A percentile compares a stretch with the other conserved stretches of the same genome.
phyloP scores from a whole-genome alignment of 768 basidiomycete species.

The Boletus eberwhitei region DNA sequence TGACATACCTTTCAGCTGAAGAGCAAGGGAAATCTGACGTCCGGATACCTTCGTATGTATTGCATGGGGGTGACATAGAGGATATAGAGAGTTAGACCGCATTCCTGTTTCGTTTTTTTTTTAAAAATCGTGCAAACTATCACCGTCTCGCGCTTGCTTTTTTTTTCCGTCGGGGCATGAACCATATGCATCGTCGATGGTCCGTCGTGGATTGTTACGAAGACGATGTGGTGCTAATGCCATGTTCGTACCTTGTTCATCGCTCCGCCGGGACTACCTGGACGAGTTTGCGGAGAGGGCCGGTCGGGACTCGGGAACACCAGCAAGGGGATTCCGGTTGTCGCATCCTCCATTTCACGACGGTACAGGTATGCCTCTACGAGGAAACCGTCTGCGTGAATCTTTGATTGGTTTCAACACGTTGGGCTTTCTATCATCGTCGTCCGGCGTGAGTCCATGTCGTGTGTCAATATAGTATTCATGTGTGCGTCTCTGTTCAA shows the following conservation, averaged over 20 bases:
- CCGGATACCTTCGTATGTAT: slow-evolving; percentile 22
- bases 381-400: too few species aligned
- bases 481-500: too few species aligned
- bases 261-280: background rate
- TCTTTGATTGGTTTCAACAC: too few species aligned
- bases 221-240: background rate
- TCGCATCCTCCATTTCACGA: background rate
- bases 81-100: slow-evolving; percentile 10
- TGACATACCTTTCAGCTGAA: slow-evolving; percentile 50
- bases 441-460: too few species aligned
- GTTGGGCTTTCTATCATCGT: too few species aligned
- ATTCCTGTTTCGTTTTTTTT: background rate
- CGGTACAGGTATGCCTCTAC: too few species aligned
- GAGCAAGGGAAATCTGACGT: slow-evolving; percentile 54
- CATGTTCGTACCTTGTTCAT: background rate
- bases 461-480: too few species aligned
- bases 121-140: too few species aligned
- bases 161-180: background rate
- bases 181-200: too few species aligned
- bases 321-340: background rate
- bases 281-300: background rate
- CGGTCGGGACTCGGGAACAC: background rate
- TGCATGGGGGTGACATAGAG: slow-evolving; percentile 3
- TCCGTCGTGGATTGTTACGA: too few species aligned
- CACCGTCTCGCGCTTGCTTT: background rate